These are phyloP conservation scores for Kondoa subrosea DNA, from an alignment of 768 basidiomycete genomes.

Conservation along the genomic window DNA sequence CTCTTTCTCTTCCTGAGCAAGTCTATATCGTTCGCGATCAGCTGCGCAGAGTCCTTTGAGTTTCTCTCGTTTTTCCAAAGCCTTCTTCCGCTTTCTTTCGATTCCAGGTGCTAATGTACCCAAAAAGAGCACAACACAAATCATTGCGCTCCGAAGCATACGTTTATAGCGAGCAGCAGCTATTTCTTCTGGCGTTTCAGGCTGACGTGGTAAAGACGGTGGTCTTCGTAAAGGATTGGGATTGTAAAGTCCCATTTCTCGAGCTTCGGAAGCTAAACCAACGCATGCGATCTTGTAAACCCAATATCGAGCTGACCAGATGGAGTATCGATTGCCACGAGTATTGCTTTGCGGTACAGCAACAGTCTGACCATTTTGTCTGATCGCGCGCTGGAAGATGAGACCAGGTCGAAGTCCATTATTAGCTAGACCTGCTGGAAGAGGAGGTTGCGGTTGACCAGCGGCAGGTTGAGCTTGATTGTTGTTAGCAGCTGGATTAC, in stretches of 20 bases:
- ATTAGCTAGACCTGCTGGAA: too few relatives aligned
- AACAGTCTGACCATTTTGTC: not conserved
- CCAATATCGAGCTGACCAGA: conserved; percentile 25
- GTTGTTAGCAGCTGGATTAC: not conserved
- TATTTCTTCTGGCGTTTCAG: not conserved
- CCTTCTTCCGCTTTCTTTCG: conserved; percentile 24
- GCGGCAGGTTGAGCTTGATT: not conserved
- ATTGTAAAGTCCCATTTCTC: conserved; percentile 23
- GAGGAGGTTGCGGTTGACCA: conserved; percentile 5
- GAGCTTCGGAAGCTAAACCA: conserved; percentile 24
- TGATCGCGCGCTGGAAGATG: not conserved
- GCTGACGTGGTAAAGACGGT: not conserved
- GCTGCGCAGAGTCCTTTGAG: conserved; percentile 12
- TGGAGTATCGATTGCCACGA: conserved; percentile 14
- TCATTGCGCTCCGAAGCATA: conserved; percentile 6
- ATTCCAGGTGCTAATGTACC: conserved; percentile 27
- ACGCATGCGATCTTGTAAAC: conserved; percentile 24
- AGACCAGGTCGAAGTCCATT: conserved; percentile 3
- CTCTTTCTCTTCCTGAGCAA: not conserved
- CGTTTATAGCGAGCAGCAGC: not conserved
- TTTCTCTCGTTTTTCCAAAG: conserved; percentile 27
- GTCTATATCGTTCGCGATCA: not conserved
- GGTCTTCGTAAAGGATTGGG: not conserved
- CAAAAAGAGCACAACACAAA: conserved; percentile 23
- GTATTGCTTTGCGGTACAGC: not conserved